Evolutionary conservation across 805 yeast species (phyloP).

Genomic region (Middelhovenomyces tepae): DNA sequence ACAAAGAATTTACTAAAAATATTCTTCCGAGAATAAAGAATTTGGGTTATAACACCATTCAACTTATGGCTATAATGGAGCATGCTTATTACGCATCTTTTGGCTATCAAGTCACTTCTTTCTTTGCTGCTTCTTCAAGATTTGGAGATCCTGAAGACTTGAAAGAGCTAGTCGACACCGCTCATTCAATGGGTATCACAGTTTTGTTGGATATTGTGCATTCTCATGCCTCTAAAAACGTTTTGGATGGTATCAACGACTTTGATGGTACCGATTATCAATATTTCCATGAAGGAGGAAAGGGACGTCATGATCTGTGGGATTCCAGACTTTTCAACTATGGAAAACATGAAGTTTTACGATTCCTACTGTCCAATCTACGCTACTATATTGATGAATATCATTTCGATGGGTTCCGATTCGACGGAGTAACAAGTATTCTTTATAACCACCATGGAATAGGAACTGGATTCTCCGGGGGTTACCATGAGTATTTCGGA

Average conservation of each 20-base stretch:
- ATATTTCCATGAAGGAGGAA: conserved; percentile 85
- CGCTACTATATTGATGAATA: conserved; percentile 77
- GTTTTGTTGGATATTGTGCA: conserved; percentile 91
- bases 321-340: conserved; percentile 93
- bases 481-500: conserved; percentile 82
- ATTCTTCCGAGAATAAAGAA: conserved; percentile 77
- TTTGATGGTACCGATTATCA: conserved; percentile 95
- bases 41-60: conserved; percentile 87
- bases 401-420: conserved; percentile 89
- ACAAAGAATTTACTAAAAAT: conserved; percentile 72
- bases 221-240: conserved; percentile 92
- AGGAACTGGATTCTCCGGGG: conserved; percentile 82
- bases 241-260: conserved; percentile 83
- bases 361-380: conserved; percentile 77
- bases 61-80: conserved; percentile 97
- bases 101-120: conserved; percentile 94
- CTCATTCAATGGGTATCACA: conserved; percentile 78
- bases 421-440: conserved; percentile 96
- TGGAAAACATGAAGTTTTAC: conserved; percentile 80
- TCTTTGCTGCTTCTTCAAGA: conserved; percentile 83
- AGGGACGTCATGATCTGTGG: conserved; percentile 89
- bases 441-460: conserved; percentile 87
- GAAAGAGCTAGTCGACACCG: conserved; percentile 82
- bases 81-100: conserved; percentile 97
- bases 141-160: conserved; percentile 94